phyloP scores from a whole-genome alignment of 31 red algal species.

The Asparagopsis taxiformis region DNA sequence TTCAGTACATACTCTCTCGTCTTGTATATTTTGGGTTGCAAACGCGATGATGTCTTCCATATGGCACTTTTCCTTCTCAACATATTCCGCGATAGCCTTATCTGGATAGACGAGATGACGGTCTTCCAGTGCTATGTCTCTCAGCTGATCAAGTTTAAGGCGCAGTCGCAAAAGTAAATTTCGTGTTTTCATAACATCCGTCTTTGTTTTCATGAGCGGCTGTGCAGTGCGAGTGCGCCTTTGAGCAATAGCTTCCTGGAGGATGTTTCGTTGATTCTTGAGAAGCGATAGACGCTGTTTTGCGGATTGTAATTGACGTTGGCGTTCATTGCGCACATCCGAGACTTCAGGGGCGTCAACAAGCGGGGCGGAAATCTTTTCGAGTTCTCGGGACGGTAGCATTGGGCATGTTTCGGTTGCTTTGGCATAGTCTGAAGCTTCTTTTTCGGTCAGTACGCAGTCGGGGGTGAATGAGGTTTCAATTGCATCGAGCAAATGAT shows the following conservation, averaged over 20 bases:
- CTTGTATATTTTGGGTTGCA: too few relatives aligned
- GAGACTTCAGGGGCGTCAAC: background rate
- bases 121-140: too few relatives aligned
- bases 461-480: slow-evolving; percentile 20
- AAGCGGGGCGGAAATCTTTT: background rate
- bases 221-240: slow-evolving; percentile 1
- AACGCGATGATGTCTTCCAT: too few relatives aligned
- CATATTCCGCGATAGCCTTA: too few relatives aligned
- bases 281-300: slow-evolving; percentile 12
- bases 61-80: too few relatives aligned
- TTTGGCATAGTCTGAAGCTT: slow-evolving; percentile 7
- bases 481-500: slow-evolving; percentile 31
- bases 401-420: background rate
- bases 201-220: slow-evolving; percentile 1
- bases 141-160: too few relatives aligned
- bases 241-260: slow-evolving; percentile 17
- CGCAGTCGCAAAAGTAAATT: too few relatives aligned
- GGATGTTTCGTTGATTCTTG: slow-evolving; percentile 11
- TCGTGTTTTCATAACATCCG: too few relatives aligned
- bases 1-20: too few relatives aligned
- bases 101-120: too few relatives aligned
- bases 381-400: background rate
- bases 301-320: slow-evolving; percentile 5
- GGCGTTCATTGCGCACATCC: background rate
- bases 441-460: slow-evolving; percentile 22